Conservation (phyloP, 2,329 filamentous ascomycete genomes). For the Scedosporium minutisporum region DNA sequence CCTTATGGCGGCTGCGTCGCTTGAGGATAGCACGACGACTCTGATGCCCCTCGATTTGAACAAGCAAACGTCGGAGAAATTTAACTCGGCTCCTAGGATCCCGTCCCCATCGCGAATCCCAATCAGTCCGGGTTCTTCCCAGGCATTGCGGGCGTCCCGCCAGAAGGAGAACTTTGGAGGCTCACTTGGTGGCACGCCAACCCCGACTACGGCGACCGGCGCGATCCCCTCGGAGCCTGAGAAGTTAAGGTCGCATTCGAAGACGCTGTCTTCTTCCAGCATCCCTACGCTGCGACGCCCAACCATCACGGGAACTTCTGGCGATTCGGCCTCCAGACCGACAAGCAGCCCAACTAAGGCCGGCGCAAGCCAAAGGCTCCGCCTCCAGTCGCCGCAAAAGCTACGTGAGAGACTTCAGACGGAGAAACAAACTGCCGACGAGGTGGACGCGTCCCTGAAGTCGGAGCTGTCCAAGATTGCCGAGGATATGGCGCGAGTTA, state of each 20-base stretch:
- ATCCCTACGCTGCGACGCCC: constrained; percentile 43
- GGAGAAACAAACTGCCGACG: constrained; percentile 65
- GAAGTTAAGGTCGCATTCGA: constrained; percentile 26
- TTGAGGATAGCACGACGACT: constrained; percentile 26
- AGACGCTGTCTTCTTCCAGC: constrained; percentile 41
- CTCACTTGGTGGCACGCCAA: not conserved
- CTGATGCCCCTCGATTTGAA: constrained; percentile 41
- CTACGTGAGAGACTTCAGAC: constrained; percentile 75
- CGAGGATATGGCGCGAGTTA: constrained; percentile 61
- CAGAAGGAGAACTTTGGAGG: constrained; percentile 39
- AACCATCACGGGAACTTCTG: constrained; percentile 6
- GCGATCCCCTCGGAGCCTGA: constrained; percentile 10
- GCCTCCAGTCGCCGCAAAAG: constrained; percentile 63
- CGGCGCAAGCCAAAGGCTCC: constrained; percentile 42
- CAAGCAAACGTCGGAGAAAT: constrained; percentile 45
- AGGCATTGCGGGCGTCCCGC: constrained; percentile 29
- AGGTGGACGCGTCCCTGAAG: constrained; percentile 59
- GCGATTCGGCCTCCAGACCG: constrained; percentile 1
- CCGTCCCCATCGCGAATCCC: constrained; percentile 41
- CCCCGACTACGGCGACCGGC: constrained; percentile 10
- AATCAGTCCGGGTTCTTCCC: constrained; percentile 34
- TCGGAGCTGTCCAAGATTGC: constrained; percentile 72
- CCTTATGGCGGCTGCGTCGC: constrained; percentile 52
- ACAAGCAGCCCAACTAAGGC: constrained; percentile 23
- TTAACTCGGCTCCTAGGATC: constrained; percentile 41